Evolutionary conservation across 768 basidiomycete species (phyloP), one percentile per base, ranked within the genome.

Genomic region (Hemileccinum rubropunctum): DNA sequence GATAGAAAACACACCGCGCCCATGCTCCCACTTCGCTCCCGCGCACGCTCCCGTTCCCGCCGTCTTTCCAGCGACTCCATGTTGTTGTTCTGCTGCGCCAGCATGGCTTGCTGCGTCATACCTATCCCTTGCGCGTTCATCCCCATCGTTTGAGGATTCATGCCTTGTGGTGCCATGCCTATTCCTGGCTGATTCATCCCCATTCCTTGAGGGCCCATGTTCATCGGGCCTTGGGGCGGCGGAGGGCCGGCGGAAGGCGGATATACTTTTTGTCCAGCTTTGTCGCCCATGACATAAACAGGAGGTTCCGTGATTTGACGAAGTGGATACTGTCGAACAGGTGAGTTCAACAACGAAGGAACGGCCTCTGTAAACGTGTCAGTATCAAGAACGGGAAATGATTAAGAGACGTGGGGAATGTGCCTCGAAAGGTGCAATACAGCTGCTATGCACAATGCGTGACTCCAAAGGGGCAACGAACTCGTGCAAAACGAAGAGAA

Each of bases 51-150:
- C 13, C 84, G 70, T 47, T 84, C 83, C 50, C 81, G 71, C 36
- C 76, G 64, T 49, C 84, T 73, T 51, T 91, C 89, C 36, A 90
- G 56, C 27, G 81, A 75, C 54, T 86, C 87, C 84, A 90, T 86
- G 30, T 74, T 79, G 51, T 52, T 80, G 52, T 83, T 89, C 58
- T 88, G 87, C 60, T 87, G 86, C 8, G 81, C 82, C 0, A 91
- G 67, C 79, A 87, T 78, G 0, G 81, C 84, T 54, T 86, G 84
- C 14, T 52, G 71, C 52, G 60, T 53, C 68, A 73, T 71, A 15
- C 55, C 51, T 33, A 62, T 61, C 8, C 57, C 57, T 18, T 60
- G 59, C 3, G 57, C 43, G n/a, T 45, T 57, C 53, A 59, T 60
- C 8, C 61, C 64, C 40, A 58, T 57, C 3, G 46, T 44, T 32